Evolutionary conservation across 306 rosid species (phyloP).

Genomic region (Trichosanthes truncata): DNA sequence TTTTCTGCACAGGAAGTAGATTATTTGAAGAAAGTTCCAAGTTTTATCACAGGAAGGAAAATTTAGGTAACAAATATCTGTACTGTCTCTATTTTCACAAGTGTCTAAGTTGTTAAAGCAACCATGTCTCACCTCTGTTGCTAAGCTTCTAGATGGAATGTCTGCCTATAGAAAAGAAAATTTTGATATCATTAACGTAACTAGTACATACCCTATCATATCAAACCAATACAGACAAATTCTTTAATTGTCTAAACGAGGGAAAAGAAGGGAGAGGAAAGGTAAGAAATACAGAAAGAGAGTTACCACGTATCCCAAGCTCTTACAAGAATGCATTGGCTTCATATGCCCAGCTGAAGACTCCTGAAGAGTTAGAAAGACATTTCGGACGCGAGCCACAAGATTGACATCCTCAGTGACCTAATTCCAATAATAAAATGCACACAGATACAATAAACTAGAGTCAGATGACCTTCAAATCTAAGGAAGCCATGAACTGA

Average conservation of each 20-base stretch:
- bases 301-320: conserved; percentile 44
- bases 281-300: conserved; percentile 19
- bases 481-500: neutral
- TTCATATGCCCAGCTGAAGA: conserved; percentile 23
- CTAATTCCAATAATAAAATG: conserved; percentile 31
- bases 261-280: neutral
- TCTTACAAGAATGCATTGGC: conserved; percentile 35
- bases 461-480: neutral
- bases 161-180: conserved; percentile 32
- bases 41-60: conserved; percentile 36
- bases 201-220: neutral
- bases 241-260: neutral
- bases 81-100: conserved; percentile 29
- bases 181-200: neutral
- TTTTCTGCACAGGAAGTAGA: conserved; percentile 31
- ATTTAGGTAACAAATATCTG: conserved; percentile 25
- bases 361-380: conserved; percentile 50
- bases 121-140: conserved; percentile 33
- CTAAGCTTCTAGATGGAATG: conserved; percentile 23
- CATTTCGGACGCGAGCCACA: conserved; percentile 51
- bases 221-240: neutral
- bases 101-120: conserved; percentile 32
- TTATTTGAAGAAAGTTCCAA: conserved; percentile 14
- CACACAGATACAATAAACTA: neutral
- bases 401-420: conserved; percentile 61